A percentile compares a stretch with the other conserved stretches of the same genome.
Conservation (phyloP, 2,329 filamentous ascomycete species). For the Epichloe sp. region DNA sequence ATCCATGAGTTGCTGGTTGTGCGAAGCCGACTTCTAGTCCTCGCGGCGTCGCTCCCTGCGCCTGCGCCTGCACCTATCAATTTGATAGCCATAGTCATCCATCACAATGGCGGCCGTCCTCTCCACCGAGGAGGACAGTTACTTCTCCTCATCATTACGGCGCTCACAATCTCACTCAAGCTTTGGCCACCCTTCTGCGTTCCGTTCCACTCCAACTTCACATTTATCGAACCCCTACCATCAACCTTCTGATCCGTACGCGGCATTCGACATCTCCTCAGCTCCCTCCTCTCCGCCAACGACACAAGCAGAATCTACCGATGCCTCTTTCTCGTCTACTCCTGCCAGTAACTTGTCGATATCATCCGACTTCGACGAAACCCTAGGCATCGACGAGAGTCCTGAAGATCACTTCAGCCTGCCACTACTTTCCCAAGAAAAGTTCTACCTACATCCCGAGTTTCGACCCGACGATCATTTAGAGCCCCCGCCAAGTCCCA, state of each 20-base stretch:
- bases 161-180: constrained; percentile 49
- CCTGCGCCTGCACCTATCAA: not conserved
- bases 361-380: constrained; percentile 41
- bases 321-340: constrained; percentile 48
- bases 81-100: not conserved
- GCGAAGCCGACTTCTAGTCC: not conserved
- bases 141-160: constrained; percentile 42
- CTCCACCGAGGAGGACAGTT: constrained; percentile 41
- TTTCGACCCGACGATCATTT: constrained; percentile 25
- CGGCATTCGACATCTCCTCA: constrained; percentile 38
- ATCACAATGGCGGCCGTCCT: constrained; percentile 42
- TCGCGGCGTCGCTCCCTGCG: not conserved
- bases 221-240: constrained; percentile 28
- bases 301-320: constrained; percentile 37
- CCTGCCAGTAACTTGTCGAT: constrained; percentile 51
- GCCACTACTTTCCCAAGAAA: constrained; percentile 32
- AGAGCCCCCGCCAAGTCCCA: constrained; percentile 38
- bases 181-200: constrained; percentile 32
- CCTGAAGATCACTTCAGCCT: constrained; percentile 35
- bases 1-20: constrained; percentile 1
- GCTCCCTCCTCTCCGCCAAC: constrained; percentile 43
- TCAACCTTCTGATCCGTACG: constrained; percentile 27
- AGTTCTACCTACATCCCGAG: constrained; percentile 26
- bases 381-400: constrained; percentile 28
- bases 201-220: constrained; percentile 32